Evolutionary conservation across 2,329 filamentous ascomycete genomes (phyloP), one percentile per base, ranked within the genome.

Genomic region (Penicillium sp.): DNA sequence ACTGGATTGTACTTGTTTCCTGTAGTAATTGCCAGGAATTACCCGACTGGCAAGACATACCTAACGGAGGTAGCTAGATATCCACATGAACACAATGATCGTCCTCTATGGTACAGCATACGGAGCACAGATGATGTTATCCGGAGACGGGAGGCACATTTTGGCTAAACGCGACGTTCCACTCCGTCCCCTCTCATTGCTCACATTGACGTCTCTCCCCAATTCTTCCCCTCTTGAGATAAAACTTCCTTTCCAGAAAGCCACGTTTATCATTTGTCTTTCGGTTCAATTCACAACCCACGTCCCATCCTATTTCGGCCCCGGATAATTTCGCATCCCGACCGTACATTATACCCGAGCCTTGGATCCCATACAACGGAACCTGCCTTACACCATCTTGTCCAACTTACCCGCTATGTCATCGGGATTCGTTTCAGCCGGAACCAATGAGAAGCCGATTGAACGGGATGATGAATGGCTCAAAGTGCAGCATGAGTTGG

Each of bases 401-500:
- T 9, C 51, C 58, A 48, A 41, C 52, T 27, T 39, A 1, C n/a
- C 35, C 34, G 62, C 51, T 18, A 79, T 79, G 76, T 77, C 73
- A 10, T 76, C 76, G 16, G 72, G 76, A 18, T 79, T 79, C 54
- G 72, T 78, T 18, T 73, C 76, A 32, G 73, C 67, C 41, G 76
- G 76, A 10, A 76, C 76, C 29, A 70, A 70, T 50, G 68, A 77
- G 48, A 61, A 75, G 44, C 70, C 73, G 7, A 61, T 70, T 10
- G 68, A 72, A 50, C 68, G 68, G 38, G 74, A 78, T 56, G 74
- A 75, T 58, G 75, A 74, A 52, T 79, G 76, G 76, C 59, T 64
- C 36, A 70, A 68, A 32, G 76, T 67, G 19, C 73, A 77, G 53
- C 67, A 74, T 14, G 77, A 79, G 56, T 59, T 79, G n/a, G 74